Conservation (phyloP, 2,329 filamentous ascomycete species). For the Phoma herbarum region DNA sequence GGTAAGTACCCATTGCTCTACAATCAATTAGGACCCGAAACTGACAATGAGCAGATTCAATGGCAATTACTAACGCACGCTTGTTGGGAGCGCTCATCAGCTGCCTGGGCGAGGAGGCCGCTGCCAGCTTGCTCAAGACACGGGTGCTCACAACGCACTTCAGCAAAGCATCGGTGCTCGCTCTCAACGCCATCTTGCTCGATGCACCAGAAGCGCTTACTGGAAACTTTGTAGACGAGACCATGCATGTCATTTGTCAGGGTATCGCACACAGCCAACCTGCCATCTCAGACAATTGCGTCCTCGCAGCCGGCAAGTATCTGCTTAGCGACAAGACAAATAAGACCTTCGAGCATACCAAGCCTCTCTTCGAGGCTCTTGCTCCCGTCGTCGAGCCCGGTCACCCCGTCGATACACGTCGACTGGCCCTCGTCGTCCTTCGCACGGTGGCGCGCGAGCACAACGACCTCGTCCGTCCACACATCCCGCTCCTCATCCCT, state of each 20-base stretch:
- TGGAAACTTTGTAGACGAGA: conserved; percentile 74
- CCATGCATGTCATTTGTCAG: conserved; percentile 78
- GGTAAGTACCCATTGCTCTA: conserved; percentile 53
- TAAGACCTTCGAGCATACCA: conserved; percentile 78
- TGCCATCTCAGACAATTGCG: conserved; percentile 87
- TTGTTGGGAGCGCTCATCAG: conserved; percentile 89
- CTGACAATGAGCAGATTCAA: conserved; percentile 58
- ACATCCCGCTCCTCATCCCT: conserved; percentile 79
- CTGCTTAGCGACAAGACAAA: conserved; percentile 72
- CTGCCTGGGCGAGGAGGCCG: conserved; percentile 78
- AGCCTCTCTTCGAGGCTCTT: conserved; percentile 81
- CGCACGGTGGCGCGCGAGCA: conserved; percentile 84
- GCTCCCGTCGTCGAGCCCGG: conserved; percentile 79
- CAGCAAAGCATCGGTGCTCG: conserved; percentile 80
- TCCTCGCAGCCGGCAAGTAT: conserved; percentile 91
- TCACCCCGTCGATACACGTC: conserved; percentile 80
- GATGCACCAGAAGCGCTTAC: conserved; percentile 78
- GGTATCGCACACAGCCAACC: conserved; percentile 77
- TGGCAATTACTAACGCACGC: conserved; percentile 89
- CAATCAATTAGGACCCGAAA: not conserved
- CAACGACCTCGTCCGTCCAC: conserved; percentile 81
- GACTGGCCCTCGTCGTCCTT: conserved; percentile 84
- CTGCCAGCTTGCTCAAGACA: conserved; percentile 67
- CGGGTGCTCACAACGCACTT: conserved; percentile 81
- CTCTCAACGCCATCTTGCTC: conserved; percentile 85